Percentiles rank a stretch among this genome's conserved stretches.
Evolutionary conservation across 2,329 filamentous ascomycete genomes (phyloP).

Genomic region (Paracoccidioides lutzii): DNA sequence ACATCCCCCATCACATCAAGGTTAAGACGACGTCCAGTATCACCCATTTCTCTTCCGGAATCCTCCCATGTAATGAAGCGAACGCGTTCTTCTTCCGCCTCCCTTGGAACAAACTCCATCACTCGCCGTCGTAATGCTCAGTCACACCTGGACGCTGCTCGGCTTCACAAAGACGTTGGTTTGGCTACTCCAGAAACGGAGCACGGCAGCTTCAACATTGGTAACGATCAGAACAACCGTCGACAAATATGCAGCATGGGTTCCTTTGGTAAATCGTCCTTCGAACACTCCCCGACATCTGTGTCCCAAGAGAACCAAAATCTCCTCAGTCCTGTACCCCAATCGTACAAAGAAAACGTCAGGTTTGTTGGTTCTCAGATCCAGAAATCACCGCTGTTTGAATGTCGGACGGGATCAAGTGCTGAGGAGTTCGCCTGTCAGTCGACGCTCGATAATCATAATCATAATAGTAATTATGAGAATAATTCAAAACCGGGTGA

Average conservation of each 20-base stretch:
- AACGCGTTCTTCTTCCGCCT: conserved; percentile 16
- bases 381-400: conserved; percentile 10
- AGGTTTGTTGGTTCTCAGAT: neutral
- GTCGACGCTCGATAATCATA: neutral
- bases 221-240: neutral
- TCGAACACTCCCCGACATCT: neutral
- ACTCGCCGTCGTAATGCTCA: conserved; percentile 30
- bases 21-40: conserved; percentile 8
- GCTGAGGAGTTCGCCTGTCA: neutral
- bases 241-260: neutral
- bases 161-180: conserved; percentile 21
- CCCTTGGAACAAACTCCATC: conserved; percentile 38
- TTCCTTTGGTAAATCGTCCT: conserved; percentile 1
- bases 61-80: conserved; percentile 35
- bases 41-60: conserved; percentile 24
- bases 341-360: neutral
- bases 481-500: neutral
- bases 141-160: conserved; percentile 14
- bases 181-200: conserved; percentile 32
- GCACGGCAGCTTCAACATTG: conserved; percentile 16
- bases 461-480: neutral
- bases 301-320: neutral
- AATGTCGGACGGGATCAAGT: conserved; percentile 8
- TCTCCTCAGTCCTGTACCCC: neutral
- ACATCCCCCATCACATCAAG: neutral